phyloP scores from a whole-genome alignment of 805 yeast genomes.

The Monosporozyma solicola region DNA sequence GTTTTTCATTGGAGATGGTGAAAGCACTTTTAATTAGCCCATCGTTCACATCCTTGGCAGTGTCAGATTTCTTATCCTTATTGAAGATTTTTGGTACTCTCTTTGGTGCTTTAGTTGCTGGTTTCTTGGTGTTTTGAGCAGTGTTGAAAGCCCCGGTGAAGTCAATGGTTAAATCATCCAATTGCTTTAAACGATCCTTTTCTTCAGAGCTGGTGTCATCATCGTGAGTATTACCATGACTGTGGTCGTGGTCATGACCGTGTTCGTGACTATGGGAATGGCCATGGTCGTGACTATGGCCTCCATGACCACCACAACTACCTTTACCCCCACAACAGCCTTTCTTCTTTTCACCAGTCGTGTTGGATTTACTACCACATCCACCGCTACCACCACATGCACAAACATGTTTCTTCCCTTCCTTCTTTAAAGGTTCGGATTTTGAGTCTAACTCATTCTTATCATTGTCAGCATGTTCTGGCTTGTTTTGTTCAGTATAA shows the following conservation, averaged over 20 bases:
- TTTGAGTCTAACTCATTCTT: not conserved
- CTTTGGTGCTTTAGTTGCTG: not conserved
- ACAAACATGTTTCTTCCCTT: conserved; percentile 2
- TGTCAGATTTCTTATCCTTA: not conserved
- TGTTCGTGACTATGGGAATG: conserved; percentile 1
- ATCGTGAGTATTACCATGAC: not conserved
- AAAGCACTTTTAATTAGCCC: conserved; percentile 26
- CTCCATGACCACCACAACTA: not conserved
- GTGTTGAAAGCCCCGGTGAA: conserved; percentile 32
- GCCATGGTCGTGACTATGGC: not conserved
- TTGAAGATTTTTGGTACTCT: conserved; percentile 10
- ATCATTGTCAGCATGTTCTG: not conserved
- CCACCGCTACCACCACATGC: conserved; percentile 12
- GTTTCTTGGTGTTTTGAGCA: conserved; percentile 6
- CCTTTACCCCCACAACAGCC: conserved; percentile 8
- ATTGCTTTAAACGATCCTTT: conserved; percentile 6
- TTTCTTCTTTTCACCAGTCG: conserved; percentile 9
- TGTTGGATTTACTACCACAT: conserved; percentile 6
- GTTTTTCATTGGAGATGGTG: conserved; percentile 34
- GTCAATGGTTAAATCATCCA: conserved; percentile 29
- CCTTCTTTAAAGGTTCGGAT: not conserved
- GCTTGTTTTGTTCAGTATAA: conserved; percentile 10
- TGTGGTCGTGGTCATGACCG: not conserved
- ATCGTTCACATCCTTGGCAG: conserved; percentile 3
- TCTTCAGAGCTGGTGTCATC: not conserved